phyloP scores from a whole-genome alignment of 2,329 filamentous ascomycete species.

The Pyricularia grisea region DNA sequence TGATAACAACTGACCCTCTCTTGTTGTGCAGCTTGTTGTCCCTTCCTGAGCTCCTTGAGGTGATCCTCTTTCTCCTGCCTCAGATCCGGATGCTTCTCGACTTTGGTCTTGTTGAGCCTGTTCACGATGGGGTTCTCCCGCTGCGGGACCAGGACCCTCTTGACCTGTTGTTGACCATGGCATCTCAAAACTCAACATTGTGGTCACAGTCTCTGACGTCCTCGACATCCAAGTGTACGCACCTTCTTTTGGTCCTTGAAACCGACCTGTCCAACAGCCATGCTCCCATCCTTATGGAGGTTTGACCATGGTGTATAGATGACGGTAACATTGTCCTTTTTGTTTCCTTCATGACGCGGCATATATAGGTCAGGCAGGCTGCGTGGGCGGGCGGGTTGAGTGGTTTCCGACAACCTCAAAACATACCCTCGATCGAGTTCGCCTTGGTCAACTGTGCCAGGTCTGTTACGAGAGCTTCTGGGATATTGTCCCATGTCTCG shows the following conservation, averaged over 20 bases:
- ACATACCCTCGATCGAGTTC: constrained; percentile 87
- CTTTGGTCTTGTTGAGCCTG: constrained; percentile 93
- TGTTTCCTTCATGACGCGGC: constrained; percentile 60
- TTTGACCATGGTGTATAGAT: constrained; percentile 98
- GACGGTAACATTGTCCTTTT: constrained; percentile 93
- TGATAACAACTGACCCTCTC: constrained; percentile 43
- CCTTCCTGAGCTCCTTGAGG: constrained; percentile 59
- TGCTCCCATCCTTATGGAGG: constrained; percentile 87
- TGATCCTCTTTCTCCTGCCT: constrained; percentile 72
- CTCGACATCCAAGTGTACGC: not conserved
- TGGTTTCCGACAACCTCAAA: not conserved
- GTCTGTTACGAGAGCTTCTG: constrained; percentile 65
- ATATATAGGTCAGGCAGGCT: not conserved
- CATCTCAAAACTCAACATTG: not conserved
- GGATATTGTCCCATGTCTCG: constrained; percentile 76
- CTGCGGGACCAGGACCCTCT: constrained; percentile 67
- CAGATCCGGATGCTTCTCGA: constrained; percentile 80
- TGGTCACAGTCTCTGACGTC: constrained; percentile 21
- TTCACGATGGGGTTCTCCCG: constrained; percentile 90
- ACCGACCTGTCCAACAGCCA: constrained; percentile 89
- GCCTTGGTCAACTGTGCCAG: constrained; percentile 97
- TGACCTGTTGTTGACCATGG: constrained; percentile 37
- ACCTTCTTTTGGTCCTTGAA: constrained; percentile 77
- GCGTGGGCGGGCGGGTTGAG: not conserved
- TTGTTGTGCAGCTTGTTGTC: constrained; percentile 54